Base-by-base conservation (phyloP, 1,139 yeast genomes). In the Candida labiduridarum region DNA sequence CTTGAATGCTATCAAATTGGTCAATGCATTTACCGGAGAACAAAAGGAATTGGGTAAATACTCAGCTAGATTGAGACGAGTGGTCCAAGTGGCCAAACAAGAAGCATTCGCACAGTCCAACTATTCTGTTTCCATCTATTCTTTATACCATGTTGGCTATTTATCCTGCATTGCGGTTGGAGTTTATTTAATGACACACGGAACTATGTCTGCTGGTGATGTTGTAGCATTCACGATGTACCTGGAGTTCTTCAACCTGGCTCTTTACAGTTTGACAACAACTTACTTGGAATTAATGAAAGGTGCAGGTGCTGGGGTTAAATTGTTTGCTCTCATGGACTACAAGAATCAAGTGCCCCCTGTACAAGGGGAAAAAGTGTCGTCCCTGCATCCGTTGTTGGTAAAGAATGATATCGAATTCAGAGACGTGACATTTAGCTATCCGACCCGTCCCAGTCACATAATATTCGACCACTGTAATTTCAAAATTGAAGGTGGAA, bases 381-480 rank as follows among this genome's bases (percentile, higher is more conserved):
- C 42, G 1, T 62, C 81, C 3, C 27, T 36, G 46, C 40, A 35
- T 27, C 65, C 74, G 11, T 78, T 79, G n/a, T 69, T 60, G 3
- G 52, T 71, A 15, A 59, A 62, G 5, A 89, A 89, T 52, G 80
- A 84, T 49, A 83, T 92, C 48, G 82, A 76, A 54, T 87, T 94
- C 61, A 68, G 73, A 49, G 69, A 89, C 57, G 88, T 92, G 29
- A 76, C 72, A 2, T 92, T 92, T 68, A 75, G 84, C 50, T 92
- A 92, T 65, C 97, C 97, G n/a, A 85, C 96, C 0, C 80, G 97
- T 53, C 89, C 89, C n/a, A 82, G 84, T 51, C 89, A 87, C 48
- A 66, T 71, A 44, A 84, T 92, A 14, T 84, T 92, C 63, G 68
- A 83, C 19, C 80, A 82, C n/a, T 78, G 91, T 60, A 72, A 79